phyloP scores from a whole-genome alignment of 305 asterid species.

The Fraxinus velutina region DNA sequence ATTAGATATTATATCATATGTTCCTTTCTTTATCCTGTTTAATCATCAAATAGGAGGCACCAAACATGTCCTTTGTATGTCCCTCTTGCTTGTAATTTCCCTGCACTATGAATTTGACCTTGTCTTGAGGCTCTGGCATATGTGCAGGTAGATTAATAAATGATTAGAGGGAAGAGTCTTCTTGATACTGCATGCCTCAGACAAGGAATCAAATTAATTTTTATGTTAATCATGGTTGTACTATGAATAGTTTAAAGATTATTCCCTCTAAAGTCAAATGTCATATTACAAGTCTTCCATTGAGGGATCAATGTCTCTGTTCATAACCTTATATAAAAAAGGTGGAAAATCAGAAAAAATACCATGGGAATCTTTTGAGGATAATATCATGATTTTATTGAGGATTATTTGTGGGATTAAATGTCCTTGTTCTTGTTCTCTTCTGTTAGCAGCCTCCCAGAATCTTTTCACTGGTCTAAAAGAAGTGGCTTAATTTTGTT shows the following conservation, averaged over 20 bases:
- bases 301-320: conserved; percentile 1
- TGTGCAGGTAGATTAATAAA: neutral
- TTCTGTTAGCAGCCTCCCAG: neutral
- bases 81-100: neutral
- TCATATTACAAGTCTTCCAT: neutral
- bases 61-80: neutral
- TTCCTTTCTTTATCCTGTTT: neutral
- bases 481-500: conserved; percentile 12
- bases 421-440: neutral
- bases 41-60: neutral
- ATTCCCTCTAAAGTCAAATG: conserved; percentile 34
- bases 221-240: conserved; percentile 22
- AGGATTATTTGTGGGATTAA: neutral
- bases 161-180: conserved; percentile 16
- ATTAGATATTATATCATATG: neutral
- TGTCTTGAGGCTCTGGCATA: conserved; percentile 12
- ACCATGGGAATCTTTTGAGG: neutral
- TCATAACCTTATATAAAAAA: neutral
- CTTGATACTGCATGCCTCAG: conserved; percentile 1
- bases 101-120: neutral
- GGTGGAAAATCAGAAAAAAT: neutral
- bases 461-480: neutral
- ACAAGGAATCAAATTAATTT: conserved; percentile 22
- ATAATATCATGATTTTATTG: neutral
- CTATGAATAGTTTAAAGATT: conserved; percentile 11